Base-by-base conservation (phyloP, 371 early-diverging fungal genomes). In the Zancudomyces culisetae region DNA sequence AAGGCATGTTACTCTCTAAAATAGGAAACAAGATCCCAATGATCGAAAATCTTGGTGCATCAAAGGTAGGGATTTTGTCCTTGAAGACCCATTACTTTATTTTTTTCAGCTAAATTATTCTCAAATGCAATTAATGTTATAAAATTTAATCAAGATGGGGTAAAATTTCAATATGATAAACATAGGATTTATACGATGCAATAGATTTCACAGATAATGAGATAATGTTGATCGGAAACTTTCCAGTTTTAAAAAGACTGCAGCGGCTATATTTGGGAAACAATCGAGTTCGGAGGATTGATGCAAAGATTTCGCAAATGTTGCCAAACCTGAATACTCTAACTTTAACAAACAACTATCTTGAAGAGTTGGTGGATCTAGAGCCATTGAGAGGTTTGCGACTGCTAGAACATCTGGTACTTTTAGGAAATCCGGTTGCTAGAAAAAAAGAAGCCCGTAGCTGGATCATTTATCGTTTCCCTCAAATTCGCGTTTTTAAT, bases 161-260 rank as follows among this genome's bases (percentile, higher is more conserved):
- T 35, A 35, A 35, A 35, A 10, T 35, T 10, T 35, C 35, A 35
- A 35, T n/a, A n/a, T n/a, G n/a, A n/a, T n/a, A n/a, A n/a, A n/a
- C 12, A 20, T 30, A 73, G 85, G 89, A 94, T 66, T 74, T 78
- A 53, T 78, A 93, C 69, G 95, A 95, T 68, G 72, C 88, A 21
- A 73, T 97, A 47, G 92, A 95, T 64, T 73, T 97, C 29, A 84
- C 88, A 49, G 81, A 90, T 64, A 97, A 97, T 64, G 89, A 87
- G 43, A 70, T 97, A 43, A 76, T 81, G 20, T 56, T 73, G 0
- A 70, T 97, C 23, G 81, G 80, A 55, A 87, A 90, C 68, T 90
- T 97, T 54, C 98, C 98, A 4, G 72, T 69, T 27, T 72, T 95
- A 54, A 51, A 62, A 1, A 81, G 92, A 29, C 77, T 97, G n/a